Percentiles rank a stretch among this genome's conserved stretches.
Conservation (phyloP, 495 filamentous ascomycete species). For the Platismatia glauca region DNA sequence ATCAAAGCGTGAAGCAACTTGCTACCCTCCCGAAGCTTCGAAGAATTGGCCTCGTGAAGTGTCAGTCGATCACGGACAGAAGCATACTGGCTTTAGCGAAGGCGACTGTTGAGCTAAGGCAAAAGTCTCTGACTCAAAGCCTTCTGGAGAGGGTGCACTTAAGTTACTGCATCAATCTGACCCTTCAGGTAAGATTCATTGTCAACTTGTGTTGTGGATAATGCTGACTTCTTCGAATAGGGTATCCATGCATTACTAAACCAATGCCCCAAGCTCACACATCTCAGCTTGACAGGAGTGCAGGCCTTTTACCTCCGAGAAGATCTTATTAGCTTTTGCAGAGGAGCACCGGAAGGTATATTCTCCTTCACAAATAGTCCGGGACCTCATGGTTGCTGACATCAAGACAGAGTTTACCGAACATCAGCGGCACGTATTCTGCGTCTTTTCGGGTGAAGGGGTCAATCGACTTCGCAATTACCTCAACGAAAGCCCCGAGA, state of each 20-base stretch:
- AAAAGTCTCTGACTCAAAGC: slow-evolving; percentile 45
- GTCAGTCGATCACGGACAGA: slow-evolving; percentile 73
- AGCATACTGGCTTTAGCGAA: slow-evolving; percentile 79
- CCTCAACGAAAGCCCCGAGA: slow-evolving; percentile 46
- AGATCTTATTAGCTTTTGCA: slow-evolving; percentile 73
- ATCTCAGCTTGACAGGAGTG: slow-evolving; percentile 94
- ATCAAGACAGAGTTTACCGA: slow-evolving; percentile 73
- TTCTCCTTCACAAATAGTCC: not conserved
- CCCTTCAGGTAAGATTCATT: slow-evolving; percentile 54
- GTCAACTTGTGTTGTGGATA: slow-evolving; percentile 5
- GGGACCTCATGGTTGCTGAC: slow-evolving; percentile 25
- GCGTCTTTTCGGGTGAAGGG: slow-evolving; percentile 87
- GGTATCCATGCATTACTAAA: slow-evolving; percentile 86
- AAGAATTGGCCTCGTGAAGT: slow-evolving; percentile 93
- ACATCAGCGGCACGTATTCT: slow-evolving; percentile 90
- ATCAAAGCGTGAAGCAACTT: slow-evolving; percentile 73
- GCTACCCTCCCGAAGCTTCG: slow-evolving; percentile 85
- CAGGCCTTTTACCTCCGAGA: slow-evolving; percentile 66
- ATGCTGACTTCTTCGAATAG: slow-evolving; percentile 39
- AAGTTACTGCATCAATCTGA: slow-evolving; percentile 85
- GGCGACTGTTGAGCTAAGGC: slow-evolving; percentile 33
- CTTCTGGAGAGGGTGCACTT: slow-evolving; percentile 87
- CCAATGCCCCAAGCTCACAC: slow-evolving; percentile 83
- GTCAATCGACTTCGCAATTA: slow-evolving; percentile 68
- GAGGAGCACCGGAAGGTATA: slow-evolving; percentile 69